phyloP scores from a whole-genome alignment of 345 rosid genomes.

The Euclidium syriacum region DNA sequence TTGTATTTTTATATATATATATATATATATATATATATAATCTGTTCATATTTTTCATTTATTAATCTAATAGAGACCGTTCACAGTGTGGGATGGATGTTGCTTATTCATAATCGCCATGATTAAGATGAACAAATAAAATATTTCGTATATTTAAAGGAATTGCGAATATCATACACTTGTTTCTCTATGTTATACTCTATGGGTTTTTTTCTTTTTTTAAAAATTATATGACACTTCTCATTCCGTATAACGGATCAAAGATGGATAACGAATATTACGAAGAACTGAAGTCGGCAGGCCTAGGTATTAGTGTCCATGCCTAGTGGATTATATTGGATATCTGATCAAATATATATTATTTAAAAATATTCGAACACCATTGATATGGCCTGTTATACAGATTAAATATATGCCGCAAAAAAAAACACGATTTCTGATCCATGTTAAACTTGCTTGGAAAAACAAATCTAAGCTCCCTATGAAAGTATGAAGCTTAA shows the following conservation, averaged over 20 bases:
- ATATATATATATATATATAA: background rate
- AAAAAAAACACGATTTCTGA: no score
- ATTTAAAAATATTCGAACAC: no score
- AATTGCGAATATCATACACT: background rate
- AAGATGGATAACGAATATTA: no score
- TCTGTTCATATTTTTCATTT: no score
- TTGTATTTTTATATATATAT: background rate
- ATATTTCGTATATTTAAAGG: background rate
- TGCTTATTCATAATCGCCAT: slow-evolving; percentile 14
- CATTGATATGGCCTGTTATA: no score
- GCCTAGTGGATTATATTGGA: no score
- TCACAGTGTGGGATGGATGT: slow-evolving; percentile 19
- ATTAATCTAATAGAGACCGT: slow-evolving; percentile 6
- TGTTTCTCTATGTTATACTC: slow-evolving; percentile 8
- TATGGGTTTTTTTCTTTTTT: background rate
- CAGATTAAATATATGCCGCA: no score
- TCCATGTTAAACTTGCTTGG: background rate
- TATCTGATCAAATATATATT: no score
- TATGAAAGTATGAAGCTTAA: background rate
- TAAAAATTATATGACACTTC: no score
- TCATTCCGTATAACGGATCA: background rate
- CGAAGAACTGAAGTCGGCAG: no score
- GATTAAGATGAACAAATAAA: slow-evolving; percentile 6
- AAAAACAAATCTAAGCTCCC: background rate
- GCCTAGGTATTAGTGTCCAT: no score